Evolutionary conservation across 2,329 filamentous ascomycete genomes (phyloP).

Genomic region (Lachnellula cervina): DNA sequence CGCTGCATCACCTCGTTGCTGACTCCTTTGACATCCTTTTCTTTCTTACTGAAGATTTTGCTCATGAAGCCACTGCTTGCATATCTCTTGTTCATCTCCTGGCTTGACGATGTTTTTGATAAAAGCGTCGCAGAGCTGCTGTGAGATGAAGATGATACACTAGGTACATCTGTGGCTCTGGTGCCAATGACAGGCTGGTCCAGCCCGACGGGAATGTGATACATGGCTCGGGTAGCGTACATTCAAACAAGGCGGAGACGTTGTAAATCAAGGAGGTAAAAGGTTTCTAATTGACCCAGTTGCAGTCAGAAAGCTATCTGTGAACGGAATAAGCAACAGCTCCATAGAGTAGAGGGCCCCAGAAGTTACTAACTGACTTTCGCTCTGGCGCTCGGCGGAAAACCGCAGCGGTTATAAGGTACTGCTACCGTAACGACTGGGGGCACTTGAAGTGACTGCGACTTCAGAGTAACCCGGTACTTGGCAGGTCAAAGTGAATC

Average conservation of each 20-base stretch:
- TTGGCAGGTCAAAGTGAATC: too few relatives aligned
- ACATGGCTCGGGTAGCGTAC: background rate
- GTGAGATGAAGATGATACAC: too few relatives aligned
- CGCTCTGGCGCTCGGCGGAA: too few relatives aligned
- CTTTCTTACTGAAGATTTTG: background rate
- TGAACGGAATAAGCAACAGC: background rate
- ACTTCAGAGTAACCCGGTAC: too few relatives aligned
- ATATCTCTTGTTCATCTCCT: background rate
- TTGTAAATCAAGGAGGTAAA: background rate
- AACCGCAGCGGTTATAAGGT: too few relatives aligned
- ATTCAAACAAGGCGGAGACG: background rate
- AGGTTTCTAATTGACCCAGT: background rate
- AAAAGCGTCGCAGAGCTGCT: background rate
- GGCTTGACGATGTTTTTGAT: background rate
- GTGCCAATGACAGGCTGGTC: background rate
- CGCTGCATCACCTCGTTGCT: too few relatives aligned
- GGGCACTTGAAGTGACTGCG: too few relatives aligned
- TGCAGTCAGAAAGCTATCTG: background rate
- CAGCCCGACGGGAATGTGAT: background rate
- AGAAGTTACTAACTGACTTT: too few relatives aligned
- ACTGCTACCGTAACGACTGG: too few relatives aligned
- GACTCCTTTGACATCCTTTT: background rate
- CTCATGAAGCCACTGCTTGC: background rate
- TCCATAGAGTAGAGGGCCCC: background rate
- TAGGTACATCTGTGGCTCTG: background rate